Base-by-base conservation (phyloP, 495 filamentous ascomycete genomes). In the Aspergillus steynii region DNA sequence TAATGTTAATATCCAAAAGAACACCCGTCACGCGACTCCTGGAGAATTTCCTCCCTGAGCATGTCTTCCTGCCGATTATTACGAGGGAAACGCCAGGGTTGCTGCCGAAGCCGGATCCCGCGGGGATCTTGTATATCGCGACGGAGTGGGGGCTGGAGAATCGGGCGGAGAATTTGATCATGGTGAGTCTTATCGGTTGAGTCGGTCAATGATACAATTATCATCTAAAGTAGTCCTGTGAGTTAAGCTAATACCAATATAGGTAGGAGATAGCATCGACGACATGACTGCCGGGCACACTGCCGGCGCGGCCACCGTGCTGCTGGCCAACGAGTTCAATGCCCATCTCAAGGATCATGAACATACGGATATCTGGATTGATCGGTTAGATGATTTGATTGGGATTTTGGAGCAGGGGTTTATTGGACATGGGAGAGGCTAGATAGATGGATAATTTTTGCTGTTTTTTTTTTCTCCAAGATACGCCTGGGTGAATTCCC, bases 251-350 rank as follows among this genome's bases (percentile, higher is more conserved):
- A 62, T 51, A 4, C 28, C 15, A 28, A n/a, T 56, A 10, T 14
- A 89, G 86, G 86, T 93, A 12, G 94, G 94, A 6, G 94, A 99
- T 68, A 92, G 88, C 56, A 84, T 96, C 55, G 95, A 99, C 69
- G 95, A 99, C 71, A 93, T 99, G 85, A 92, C 89, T 26, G 90
- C 95, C 6, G 95, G 95, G 0, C 83, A 88, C 63, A 80, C 78
- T 50, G 95, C 95, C 9, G 94, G 94, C 4, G 90, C 93, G 8
- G 92, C 91, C 28, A 97, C 95, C 5, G 92, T 97, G 53, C 72
- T 99, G 69, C 81, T 99, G 48, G 80, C 88, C 12, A 96, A 95
- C 71, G 87, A 92, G 50, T 87, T 81, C 28, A 97, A 97, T 71
- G 75, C 70, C 51, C 85, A 90, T 63, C 71, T 97, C 51, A 85